Evolutionary conservation across 2,329 filamentous ascomycete genomes (phyloP).

Genomic region (Diaporthe citri): DNA sequence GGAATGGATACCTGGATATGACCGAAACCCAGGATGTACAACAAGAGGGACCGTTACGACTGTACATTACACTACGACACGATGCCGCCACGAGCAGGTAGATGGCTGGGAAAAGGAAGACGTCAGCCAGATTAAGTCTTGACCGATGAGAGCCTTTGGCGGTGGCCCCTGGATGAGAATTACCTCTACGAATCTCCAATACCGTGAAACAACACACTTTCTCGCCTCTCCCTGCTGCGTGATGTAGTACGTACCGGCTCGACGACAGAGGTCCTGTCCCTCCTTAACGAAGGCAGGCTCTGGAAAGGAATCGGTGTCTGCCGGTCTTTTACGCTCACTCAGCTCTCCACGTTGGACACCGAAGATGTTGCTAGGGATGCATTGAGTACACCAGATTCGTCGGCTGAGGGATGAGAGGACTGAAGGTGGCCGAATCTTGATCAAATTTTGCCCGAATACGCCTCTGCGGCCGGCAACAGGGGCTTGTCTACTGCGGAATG

Average conservation of each 20-base stretch:
- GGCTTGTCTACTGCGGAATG: neutral
- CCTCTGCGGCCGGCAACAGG: too few relatives aligned
- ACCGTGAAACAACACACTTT: neutral
- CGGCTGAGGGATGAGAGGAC: too few relatives aligned
- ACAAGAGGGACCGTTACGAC: neutral
- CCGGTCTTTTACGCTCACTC: neutral
- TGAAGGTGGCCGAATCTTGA: too few relatives aligned
- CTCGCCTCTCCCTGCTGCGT: neutral
- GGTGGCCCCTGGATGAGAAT: neutral
- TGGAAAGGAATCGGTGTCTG: neutral
- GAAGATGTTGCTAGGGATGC: neutral
- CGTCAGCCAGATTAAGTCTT: neutral
- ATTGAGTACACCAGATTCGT: neutral
- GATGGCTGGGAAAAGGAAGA: neutral
- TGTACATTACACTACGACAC: constrained; percentile 2
- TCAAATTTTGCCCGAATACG: too few relatives aligned
- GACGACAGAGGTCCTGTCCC: too few relatives aligned
- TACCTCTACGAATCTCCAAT: constrained; percentile 15
- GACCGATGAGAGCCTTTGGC: neutral
- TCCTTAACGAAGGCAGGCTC: neutral
- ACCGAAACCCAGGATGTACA: constrained; percentile 20
- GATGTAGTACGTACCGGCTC: neutral
- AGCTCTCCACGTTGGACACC: neutral
- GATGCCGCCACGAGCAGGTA: neutral
- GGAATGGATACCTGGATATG: neutral